Evolutionary conservation across 1,284 basidiomycete genomes (phyloP).

Genomic region (Lentinula novae-zelandiae): DNA sequence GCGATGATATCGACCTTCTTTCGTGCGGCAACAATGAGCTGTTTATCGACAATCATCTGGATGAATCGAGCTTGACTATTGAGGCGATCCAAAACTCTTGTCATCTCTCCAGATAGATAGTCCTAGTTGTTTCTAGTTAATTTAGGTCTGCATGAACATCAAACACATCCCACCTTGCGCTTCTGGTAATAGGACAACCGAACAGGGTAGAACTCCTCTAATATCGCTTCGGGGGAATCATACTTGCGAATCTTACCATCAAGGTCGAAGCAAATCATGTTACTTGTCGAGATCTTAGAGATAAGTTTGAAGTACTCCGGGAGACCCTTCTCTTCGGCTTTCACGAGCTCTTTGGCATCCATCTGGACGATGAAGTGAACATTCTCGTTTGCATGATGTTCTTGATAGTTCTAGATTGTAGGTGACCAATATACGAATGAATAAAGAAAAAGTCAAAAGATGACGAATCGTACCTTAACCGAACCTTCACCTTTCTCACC

Average conservation of each 20-base stretch:
- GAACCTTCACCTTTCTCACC: constrained; percentile 64
- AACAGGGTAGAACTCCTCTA: constrained; percentile 92
- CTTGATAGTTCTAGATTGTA: constrained; percentile 82
- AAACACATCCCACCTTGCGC: constrained; percentile 65
- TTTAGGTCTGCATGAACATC: background rate
- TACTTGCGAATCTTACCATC: constrained; percentile 98
- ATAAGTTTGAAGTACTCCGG: constrained; percentile 92
- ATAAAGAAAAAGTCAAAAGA: no score
- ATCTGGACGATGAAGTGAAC: constrained; percentile 91
- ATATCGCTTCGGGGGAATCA: constrained; percentile 83
- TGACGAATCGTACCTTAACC: constrained; percentile 49
- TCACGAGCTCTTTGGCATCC: constrained; percentile 77
- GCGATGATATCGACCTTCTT: constrained; percentile 85
- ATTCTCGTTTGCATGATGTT: constrained; percentile 91
- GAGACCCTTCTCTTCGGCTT: constrained; percentile 87
- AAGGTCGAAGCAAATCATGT: constrained; percentile 99
- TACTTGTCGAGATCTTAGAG: constrained; percentile 80
- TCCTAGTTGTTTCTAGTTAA: constrained; percentile 48
- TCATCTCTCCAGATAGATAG: constrained; percentile 82
- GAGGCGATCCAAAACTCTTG: constrained; percentile 79
- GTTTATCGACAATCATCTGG: constrained; percentile 89
- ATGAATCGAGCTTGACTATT: constrained; percentile 98
- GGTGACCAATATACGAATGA: background rate
- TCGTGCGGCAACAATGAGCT: constrained; percentile 90
- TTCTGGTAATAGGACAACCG: constrained; percentile 92